phyloP scores from a whole-genome alignment of 208 protist genomes.

The Trypanosoma vivax region DNA sequence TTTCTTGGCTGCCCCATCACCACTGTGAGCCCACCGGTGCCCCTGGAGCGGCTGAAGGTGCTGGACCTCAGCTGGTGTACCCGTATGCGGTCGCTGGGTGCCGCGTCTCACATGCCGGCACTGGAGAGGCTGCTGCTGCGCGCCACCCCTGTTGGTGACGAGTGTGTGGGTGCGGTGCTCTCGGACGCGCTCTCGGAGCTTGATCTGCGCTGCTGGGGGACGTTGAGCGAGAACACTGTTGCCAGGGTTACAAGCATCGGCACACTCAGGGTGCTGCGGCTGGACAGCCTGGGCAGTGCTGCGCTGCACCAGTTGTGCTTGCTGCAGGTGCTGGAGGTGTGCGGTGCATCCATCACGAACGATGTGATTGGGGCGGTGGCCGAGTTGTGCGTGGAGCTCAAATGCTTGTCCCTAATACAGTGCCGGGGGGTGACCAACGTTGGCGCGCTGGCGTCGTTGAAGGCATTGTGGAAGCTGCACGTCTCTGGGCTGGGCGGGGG shows the following conservation, averaged over 20 bases:
- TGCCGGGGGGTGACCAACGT: background rate
- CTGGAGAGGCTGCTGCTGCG: constrained; percentile 2
- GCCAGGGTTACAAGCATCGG: background rate
- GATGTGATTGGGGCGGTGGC: background rate
- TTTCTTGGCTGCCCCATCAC: background rate
- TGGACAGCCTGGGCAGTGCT: background rate
- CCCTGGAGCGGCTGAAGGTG: background rate
- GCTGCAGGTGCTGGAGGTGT: background rate
- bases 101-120: background rate
- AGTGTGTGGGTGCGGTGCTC: background rate
- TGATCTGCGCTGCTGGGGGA: background rate
- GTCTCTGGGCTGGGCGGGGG: background rate
- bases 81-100: background rate
- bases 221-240: background rate
- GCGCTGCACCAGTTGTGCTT: background rate
- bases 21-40: background rate
- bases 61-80: background rate
- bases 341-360: background rate
- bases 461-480: background rate
- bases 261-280: background rate
- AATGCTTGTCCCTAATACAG: background rate
- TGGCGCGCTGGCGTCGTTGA: background rate
- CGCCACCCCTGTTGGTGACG: background rate
- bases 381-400: background rate
- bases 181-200: background rate